These are phyloP conservation scores for Fusarium dimerum DNA, from an alignment of 2,329 filamentous ascomycete genomes.

Conservation along the genomic window DNA sequence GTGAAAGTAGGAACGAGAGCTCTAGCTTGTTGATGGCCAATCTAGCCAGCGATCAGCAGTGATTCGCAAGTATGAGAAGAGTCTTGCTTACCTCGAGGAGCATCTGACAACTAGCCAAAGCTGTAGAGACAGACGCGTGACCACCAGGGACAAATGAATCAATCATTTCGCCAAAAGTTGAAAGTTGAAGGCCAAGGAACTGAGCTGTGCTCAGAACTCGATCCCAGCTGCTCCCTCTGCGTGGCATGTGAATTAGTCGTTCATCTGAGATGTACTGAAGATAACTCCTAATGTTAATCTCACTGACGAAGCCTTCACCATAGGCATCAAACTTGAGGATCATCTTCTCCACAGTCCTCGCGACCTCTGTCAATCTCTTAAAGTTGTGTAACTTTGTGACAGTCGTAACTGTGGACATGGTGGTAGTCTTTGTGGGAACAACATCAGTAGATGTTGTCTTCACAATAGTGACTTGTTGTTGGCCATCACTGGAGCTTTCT, in stretches of 20 bases:
- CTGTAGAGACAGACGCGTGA: conserved; percentile 29
- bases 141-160: conserved; percentile 25
- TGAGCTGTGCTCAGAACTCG: conserved; percentile 41
- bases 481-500: conserved; percentile 6
- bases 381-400: conserved; percentile 10
- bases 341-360: conserved; percentile 15
- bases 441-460: background rate
- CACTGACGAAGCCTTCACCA: conserved; percentile 19
- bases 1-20: conserved; percentile 42
- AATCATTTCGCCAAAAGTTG: conserved; percentile 36
- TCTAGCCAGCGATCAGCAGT: conserved; percentile 28
- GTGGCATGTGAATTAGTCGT: conserved; percentile 43
- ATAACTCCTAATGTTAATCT: conserved; percentile 29
- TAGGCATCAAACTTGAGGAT: conserved; percentile 23
- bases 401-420: too few species aligned
- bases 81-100: conserved; percentile 37
- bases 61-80: background rate
- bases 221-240: conserved; percentile 43
- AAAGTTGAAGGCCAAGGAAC: conserved; percentile 43
- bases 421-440: background rate
- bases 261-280: conserved; percentile 40
- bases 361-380: conserved; percentile 14
- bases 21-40: conserved; percentile 39
- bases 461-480: conserved; percentile 1
- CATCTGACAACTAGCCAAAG: conserved; percentile 39